Base-by-base conservation (phyloP, 2,329 filamentous ascomycete species). In the Fonsecaea monophora region DNA sequence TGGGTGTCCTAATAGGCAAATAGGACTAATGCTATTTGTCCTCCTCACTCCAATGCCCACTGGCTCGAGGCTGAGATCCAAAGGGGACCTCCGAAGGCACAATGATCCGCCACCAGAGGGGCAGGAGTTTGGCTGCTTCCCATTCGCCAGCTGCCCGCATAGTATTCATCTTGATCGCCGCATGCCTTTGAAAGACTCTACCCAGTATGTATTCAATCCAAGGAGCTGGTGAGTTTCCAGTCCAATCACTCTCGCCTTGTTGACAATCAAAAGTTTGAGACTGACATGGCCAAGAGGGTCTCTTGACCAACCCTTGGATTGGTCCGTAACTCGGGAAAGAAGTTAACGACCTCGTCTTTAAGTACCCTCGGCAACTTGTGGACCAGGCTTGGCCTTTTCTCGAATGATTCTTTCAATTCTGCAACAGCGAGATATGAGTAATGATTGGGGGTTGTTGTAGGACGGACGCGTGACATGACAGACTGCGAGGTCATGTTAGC, bases 31-130 rank as follows among this genome's bases (percentile, higher is more conserved):
- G 18, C 40, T 42, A 42, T 42, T 42, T 42, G 40, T 5, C 12
- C 40, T n/a, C 18, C 40, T 42, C 40, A 13, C 5, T 42, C 2
- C 10, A 13, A n/a, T n/a, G 15, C 7, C 7, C 40, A 42, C 3
- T 5, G 40, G 40, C 57, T 37, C 57, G 18, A 60, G 57, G 57
- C 57, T 60, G 57, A 60, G 57, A 40, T 40, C 7, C 25, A 25
- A 60, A 60, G 57, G 57, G 57, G 56, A 12, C 4, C 9, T 12
- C 55, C 34, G 4, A n/a, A 25, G 40, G n/a, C 40, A 40, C 10
- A 2, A 2, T 12, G 12, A 13, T 40, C 15, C 10, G 13, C 37
- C 37, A 45, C 42, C n/a, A 21, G 42, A 45, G 21, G 42, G 8
- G 45, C 3, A 50, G 18, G 21, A 50, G 45, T 50, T 25, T 18